phyloP scores from a whole-genome alignment of 2,329 filamentous ascomycete species.

The Fusarium sp. region DNA sequence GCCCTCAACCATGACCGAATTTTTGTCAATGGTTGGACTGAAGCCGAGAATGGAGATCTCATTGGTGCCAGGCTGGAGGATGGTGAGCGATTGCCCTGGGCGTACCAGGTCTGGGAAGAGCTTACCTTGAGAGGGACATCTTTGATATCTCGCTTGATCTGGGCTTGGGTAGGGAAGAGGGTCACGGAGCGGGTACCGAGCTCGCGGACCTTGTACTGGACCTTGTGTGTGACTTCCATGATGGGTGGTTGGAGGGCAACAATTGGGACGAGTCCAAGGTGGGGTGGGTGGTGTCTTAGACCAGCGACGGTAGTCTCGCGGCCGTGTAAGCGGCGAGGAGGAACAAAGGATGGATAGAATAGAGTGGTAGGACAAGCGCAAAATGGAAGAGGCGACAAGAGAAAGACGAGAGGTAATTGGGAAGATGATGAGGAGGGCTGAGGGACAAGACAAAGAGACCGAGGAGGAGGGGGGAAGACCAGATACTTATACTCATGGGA shows the following conservation, averaged over 20 bases:
- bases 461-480: conserved; percentile 19
- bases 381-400: background rate
- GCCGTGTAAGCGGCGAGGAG: background rate
- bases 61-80: conserved; percentile 63
- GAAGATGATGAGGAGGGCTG: conserved; percentile 12
- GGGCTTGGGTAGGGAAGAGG: conserved; percentile 71
- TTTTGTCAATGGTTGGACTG: conserved; percentile 65
- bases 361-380: background rate
- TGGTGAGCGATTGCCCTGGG: background rate
- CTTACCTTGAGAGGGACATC: conserved; percentile 55
- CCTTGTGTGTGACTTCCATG: conserved; percentile 56
- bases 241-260: background rate
- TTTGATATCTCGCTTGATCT: conserved; percentile 70
- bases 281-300: background rate
- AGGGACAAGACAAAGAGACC: conserved; percentile 17
- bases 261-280: background rate
- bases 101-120: background rate
- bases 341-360: background rate
- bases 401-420: background rate
- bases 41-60: conserved; percentile 69
- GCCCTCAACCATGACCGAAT: conserved; percentile 72
- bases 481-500: conserved; percentile 43
- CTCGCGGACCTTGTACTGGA: conserved; percentile 67
- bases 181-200: conserved; percentile 71
- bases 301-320: background rate